Conservation (phyloP, 2,329 filamentous ascomycete genomes). For the Botrytis fabae region DNA sequence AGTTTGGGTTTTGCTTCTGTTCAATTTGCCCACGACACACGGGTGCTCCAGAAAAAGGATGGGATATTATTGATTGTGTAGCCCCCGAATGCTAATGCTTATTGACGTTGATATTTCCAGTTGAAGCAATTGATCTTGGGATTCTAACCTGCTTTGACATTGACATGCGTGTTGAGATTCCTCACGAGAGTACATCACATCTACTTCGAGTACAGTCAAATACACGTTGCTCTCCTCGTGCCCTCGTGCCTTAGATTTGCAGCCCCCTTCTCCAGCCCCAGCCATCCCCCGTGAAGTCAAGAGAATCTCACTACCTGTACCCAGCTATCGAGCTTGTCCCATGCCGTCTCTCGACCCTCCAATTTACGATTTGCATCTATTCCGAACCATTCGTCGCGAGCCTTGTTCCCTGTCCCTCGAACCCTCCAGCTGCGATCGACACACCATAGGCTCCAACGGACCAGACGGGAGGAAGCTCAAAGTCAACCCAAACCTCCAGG, state of each 20-base stretch:
- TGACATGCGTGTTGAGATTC: not conserved
- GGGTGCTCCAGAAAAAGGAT: not conserved
- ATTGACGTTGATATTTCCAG: not conserved
- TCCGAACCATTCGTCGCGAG: not conserved
- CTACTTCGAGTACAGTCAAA: not conserved
- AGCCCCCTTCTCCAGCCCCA: not conserved
- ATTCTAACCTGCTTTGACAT: constrained; percentile 1
- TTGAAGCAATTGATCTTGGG: not conserved
- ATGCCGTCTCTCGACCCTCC: not conserved
- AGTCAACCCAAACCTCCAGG: not conserved
- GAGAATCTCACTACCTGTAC: not conserved
- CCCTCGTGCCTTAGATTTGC: not conserved
- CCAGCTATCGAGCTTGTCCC: not conserved
- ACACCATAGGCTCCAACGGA: not conserved
- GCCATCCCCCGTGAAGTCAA: not conserved
- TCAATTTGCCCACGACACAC: not conserved
- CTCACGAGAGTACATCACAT: not conserved
- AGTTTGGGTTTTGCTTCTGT: not conserved
- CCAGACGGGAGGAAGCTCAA: not conserved
- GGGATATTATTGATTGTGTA: not conserved
- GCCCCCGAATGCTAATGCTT: not conserved
- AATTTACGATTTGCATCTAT: not conserved
- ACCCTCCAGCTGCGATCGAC: not conserved
- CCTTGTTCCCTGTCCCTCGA: not conserved
- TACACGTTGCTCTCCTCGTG: not conserved